Evolutionary conservation across 2,329 filamentous ascomycete species (phyloP), one percentile per base, ranked within the genome.

Genomic region (Microdochium trichocladiopsis): DNA sequence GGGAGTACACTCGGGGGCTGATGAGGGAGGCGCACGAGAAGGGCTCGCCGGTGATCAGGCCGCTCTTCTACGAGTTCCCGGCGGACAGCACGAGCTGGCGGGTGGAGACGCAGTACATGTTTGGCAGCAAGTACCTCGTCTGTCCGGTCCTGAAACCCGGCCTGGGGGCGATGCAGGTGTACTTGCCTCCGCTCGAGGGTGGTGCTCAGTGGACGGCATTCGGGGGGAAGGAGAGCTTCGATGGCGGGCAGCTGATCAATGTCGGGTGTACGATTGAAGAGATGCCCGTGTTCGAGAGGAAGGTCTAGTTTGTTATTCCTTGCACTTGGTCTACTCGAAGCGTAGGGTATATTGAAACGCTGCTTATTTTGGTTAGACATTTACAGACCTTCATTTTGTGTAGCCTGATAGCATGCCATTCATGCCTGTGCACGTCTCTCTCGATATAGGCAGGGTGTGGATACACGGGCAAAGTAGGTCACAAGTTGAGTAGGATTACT

Each of bases 1-100:
- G 83, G 4, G 71, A 72, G 1, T 87, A 87, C 55, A 83, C 77
- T 0, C 66, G 83, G 2, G 62, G 54, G 0, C 59, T 87, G 54
- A 86, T 86, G 83, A 66, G 64, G 36, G 73, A 80, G 55, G 83
- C 83, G 0, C 80, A 84, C 55, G 71, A 79, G 55, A 77, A 74
- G 50, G 83, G 84, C 0, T 73, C 73, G 0, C 83, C 84, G 0
- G 68, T 87, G 10, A 87, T 88, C 61, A 66, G 84, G 12, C 72
- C 83, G 1, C 61, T 82, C 11, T 87, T 87, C 60, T 83, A 83
- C 55, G 82, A 84, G 53, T 87, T 86, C 53, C 82, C 83, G 0
- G 53, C 66, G 0, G 83, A 87, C 53, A 48, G 64, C 12, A 64
- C 60, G 52, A 69, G 72, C 16, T 87, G 84, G 83, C 70, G 75